phyloP scores from a whole-genome alignment of 495 filamentous ascomycete genomes.

The Penicillium pulvis region DNA sequence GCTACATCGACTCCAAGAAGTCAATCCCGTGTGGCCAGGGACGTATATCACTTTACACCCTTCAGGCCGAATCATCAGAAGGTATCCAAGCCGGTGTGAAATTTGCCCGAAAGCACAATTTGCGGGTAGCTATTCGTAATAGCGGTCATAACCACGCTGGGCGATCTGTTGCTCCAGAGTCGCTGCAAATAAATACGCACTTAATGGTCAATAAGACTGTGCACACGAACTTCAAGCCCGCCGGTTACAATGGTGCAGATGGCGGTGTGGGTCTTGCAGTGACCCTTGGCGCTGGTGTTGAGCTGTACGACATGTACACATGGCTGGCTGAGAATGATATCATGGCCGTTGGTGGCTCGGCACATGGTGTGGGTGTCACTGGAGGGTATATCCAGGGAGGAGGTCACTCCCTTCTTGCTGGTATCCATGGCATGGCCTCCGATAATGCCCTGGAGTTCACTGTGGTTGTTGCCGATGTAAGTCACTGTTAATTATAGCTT shows the following conservation, averaged over 20 bases:
- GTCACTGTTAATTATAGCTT: conserved; percentile 3
- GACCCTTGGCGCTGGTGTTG: conserved; percentile 56
- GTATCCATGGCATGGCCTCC: conserved; percentile 33
- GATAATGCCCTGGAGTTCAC: conserved; percentile 42
- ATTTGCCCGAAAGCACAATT: conserved; percentile 33
- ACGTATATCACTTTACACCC: conserved; percentile 41
- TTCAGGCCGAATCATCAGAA: conserved; percentile 24
- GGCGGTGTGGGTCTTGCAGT: conserved; percentile 22
- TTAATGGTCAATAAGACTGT: neutral
- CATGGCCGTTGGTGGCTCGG: conserved; percentile 21
- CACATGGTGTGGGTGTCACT: conserved; percentile 25
- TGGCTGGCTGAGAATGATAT: conserved; percentile 26
- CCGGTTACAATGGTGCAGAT: neutral
- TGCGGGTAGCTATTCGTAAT: conserved; percentile 55
- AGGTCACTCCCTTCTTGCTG: conserved; percentile 51
- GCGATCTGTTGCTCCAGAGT: conserved; percentile 54
- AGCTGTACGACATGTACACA: conserved; percentile 47
- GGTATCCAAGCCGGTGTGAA: conserved; percentile 42
- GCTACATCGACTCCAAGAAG: conserved; percentile 52
- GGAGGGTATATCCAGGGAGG: conserved; percentile 61
- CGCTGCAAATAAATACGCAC: conserved; percentile 53
- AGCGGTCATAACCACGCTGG: conserved; percentile 57
- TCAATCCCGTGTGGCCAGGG: conserved; percentile 30
- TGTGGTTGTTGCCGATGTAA: conserved; percentile 43
- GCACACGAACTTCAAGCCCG: conserved; percentile 4